Evolutionary conservation across 1,284 basidiomycete genomes (phyloP).

Genomic region (Blastosporella zonata): DNA sequence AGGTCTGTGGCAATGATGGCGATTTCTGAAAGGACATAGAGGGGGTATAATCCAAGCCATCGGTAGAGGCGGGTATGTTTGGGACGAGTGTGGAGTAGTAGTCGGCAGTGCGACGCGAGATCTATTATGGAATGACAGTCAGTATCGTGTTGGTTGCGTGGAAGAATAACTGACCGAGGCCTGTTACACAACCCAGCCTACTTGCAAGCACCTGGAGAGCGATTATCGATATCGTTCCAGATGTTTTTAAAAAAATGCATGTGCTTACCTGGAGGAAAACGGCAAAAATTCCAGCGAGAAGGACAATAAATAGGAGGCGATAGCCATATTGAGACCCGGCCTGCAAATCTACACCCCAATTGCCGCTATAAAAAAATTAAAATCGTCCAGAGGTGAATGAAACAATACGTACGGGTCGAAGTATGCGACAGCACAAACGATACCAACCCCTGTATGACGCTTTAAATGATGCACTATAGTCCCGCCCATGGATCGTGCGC

Average conservation of each 20-base stretch:
- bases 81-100: constrained; percentile 66
- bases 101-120: constrained; percentile 71
- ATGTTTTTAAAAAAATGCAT: neutral
- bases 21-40: constrained; percentile 71
- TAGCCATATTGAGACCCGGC: constrained; percentile 81
- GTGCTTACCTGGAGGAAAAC: constrained; percentile 68
- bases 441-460: constrained; percentile 56
- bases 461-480: constrained; percentile 42
- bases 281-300: constrained; percentile 83
- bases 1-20: constrained; percentile 81
- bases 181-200: constrained; percentile 67
- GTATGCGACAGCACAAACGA: constrained; percentile 61
- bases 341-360: constrained; percentile 75
- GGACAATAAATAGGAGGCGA: constrained; percentile 82
- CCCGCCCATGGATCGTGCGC: constrained; percentile 25
- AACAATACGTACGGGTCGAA: constrained; percentile 55
- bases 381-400: neutral
- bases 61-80: constrained; percentile 60
- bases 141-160: neutral
- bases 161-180: constrained; percentile 48
- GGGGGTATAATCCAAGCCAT: constrained; percentile 68
- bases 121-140: constrained; percentile 35
- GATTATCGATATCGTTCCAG: neutral
- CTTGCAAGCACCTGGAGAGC: constrained; percentile 51
- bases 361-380: constrained; percentile 44